These are phyloP conservation scores for Chromera velia DNA, from an alignment of 73 alveolate genomes.

Conservation along the genomic window DNA sequence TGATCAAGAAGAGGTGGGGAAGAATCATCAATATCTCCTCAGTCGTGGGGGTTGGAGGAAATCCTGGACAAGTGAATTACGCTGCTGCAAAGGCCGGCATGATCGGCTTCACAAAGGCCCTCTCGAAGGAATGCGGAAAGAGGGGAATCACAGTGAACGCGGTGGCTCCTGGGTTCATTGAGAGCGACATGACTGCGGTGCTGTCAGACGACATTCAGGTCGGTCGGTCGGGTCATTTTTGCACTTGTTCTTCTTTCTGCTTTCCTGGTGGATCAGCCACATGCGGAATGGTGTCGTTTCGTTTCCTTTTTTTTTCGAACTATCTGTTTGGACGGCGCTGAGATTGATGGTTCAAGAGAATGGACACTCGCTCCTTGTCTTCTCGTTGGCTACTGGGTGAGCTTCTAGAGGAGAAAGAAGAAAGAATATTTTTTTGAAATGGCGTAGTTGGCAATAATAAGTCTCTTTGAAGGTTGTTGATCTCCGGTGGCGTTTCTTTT, in stretches of 20 bases:
- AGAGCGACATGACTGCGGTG: not conserved
- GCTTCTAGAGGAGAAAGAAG: no score
- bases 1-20: constrained; percentile 55
- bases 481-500: no score
- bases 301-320: not conserved
- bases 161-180: not conserved
- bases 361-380: no score
- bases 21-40: constrained; percentile 79
- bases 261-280: not conserved
- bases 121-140: not conserved
- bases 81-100: constrained; percentile 78
- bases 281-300: not conserved
- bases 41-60: constrained; percentile 83
- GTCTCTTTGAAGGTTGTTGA: no score
- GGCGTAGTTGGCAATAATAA: no score
- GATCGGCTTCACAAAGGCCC: constrained; percentile 76
- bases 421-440: no score
- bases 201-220: not conserved
- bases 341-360: not conserved
- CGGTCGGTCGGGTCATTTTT: not conserved
- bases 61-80: constrained; percentile 74
- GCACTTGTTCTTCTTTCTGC: no score
- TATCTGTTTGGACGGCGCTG: not conserved
- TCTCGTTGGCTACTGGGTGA: no score
- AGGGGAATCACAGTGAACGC: not conserved